These are phyloP conservation scores for Scenedesmus sp. DNA, from an alignment of 163 green algal genomes.

Conservation along the genomic window DNA sequence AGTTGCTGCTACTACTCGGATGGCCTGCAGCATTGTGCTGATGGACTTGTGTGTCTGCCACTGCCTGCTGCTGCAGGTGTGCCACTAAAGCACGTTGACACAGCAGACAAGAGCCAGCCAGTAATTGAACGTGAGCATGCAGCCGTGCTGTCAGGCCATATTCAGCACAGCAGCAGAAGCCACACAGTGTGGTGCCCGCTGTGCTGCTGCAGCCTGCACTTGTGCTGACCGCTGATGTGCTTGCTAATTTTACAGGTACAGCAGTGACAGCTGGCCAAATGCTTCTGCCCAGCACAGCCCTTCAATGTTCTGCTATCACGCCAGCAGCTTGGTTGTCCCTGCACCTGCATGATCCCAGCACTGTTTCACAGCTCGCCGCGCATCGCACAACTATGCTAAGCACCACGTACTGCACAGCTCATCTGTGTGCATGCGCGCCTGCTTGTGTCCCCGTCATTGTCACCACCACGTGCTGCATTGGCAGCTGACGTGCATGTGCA, in stretches of 20 bases:
- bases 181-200: background rate
- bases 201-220: background rate
- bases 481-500: slow-evolving; percentile 48
- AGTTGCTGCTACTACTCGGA: background rate
- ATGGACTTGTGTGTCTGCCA: background rate
- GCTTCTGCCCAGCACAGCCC: too few relatives aligned
- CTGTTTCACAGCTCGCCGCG: background rate
- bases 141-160: background rate
- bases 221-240: background rate
- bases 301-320: background rate
- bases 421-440: background rate
- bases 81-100: slow-evolving; percentile 46
- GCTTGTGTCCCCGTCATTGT: background rate
- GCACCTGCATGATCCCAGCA: background rate
- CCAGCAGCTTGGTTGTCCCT: background rate
- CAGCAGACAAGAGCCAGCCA: slow-evolving; percentile 26
- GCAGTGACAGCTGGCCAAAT: too few relatives aligned
- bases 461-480: background rate
- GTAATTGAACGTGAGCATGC: slow-evolving; percentile 41
- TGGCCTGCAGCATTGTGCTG: background rate
- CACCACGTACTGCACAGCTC: background rate
- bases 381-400: background rate
- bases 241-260: too few relatives aligned
- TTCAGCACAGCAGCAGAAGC: background rate
- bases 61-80: slow-evolving; percentile 25